Evolutionary conservation across 352 stramenopile genomes (phyloP).

Genomic region (Phytopythium sindhum): DNA sequence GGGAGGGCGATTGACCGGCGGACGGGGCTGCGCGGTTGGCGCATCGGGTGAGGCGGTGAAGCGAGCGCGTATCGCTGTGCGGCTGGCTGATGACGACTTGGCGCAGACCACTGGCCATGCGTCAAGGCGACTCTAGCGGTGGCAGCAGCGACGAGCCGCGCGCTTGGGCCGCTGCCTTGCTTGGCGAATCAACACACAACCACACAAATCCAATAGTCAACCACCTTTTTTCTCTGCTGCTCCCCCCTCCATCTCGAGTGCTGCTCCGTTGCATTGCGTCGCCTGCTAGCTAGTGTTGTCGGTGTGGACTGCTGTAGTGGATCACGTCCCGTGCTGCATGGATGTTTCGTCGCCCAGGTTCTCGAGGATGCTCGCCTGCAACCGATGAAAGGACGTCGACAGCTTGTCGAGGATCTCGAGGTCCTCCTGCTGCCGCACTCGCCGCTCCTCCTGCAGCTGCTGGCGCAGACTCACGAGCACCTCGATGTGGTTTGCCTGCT

Average conservation of each 20-base stretch:
- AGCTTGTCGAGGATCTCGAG: constrained; percentile 81
- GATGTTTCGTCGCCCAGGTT: constrained; percentile 63
- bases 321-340: constrained; percentile 8
- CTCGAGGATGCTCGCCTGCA: constrained; percentile 80
- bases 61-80: background rate
- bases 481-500: constrained; percentile 44
- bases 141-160: constrained; percentile 1
- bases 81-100: background rate
- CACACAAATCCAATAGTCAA: constrained; percentile 38
- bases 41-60: background rate
- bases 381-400: constrained; percentile 59
- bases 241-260: constrained; percentile 28
- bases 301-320: background rate
- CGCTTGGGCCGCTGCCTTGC: constrained; percentile 1
- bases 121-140: no score
- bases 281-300: constrained; percentile 4
- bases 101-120: background rate
- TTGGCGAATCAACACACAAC: background rate
- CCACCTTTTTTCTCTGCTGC: constrained; percentile 3
- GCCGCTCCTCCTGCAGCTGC: constrained; percentile 49
- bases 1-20: background rate
- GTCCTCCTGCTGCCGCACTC: constrained; percentile 64
- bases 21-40: background rate
- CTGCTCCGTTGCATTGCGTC: constrained; percentile 17
- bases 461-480: constrained; percentile 44